Base-by-base conservation (phyloP, 2,329 filamentous ascomycete species). In the Cytospora piceae region DNA sequence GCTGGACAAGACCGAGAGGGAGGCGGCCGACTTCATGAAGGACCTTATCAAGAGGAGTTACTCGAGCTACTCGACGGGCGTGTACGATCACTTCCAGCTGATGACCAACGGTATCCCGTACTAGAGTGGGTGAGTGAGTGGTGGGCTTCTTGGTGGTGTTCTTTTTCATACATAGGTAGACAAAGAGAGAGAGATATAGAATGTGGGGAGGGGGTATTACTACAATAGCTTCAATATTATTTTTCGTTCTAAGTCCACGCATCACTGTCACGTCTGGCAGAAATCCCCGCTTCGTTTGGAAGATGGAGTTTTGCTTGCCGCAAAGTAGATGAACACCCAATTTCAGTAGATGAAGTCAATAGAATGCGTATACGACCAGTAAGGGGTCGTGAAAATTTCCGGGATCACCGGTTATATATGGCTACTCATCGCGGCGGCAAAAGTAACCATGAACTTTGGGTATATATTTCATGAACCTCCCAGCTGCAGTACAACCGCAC, bases 11-110 rank as follows among this genome's bases (percentile, higher is more conserved):
- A 92, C 82, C 64, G 95, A 99, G 78, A 85, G 93, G 57, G 95
- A 99, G 78, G 95, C 96, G 0, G 95, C 94, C 0, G 93, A 97
- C 68, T 96, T 95, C 72, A 96, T 99, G 88, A 87, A 90, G 71
- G 92, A 91, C 63, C 81, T 98, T 72, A 90, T 97, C 74, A 90
- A 89, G 81, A 96, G 91, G 84, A 97, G 94, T 75, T 92, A 95
- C 74, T 87, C 89, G 66, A 97, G 92, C 79, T 92, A 95, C 75
- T 94, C 91, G 64, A 99, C 95, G 1, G 93, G 92, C 70, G 90
- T 94, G 57, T 99, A 99, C 77, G 96, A 99, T 80, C 92, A 97
- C 77, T 99, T 97, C 83, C 95, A 99, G 82, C 81, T 97, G 73
- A 81, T 97, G 79, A 98, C 95, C 37, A 98, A 99, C 75, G 95